Evolutionary conservation across 257 asterid genomes (phyloP), one percentile per base, ranked within the genome.

Genomic region (Agastache rugosa): DNA sequence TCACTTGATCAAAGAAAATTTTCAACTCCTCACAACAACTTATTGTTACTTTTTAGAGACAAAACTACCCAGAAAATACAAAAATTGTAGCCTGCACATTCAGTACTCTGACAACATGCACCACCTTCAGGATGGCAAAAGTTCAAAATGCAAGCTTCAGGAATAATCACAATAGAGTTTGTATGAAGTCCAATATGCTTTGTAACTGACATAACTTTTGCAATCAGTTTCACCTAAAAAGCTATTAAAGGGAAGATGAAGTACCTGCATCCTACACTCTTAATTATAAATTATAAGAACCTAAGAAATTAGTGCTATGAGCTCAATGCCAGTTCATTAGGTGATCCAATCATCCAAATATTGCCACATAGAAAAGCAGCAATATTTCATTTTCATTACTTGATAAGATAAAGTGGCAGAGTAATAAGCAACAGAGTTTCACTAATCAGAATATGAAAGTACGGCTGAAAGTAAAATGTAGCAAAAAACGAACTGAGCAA

Each of bases 1-100:
- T 48, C 67, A 56, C 29, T 25, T 23, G 65, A 69, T 76, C 27
- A 75, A 23, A 25, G 19, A 45, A 72, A 9, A 44, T 29, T 22
- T 22, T 67, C 53, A 59, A 68, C 41, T 68, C 79, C 71, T 56
- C 8, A 22, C 23, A 50, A 11, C 34, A 19, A 41, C 48, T 39
- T n/a, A 39, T 45, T 29, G 11, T 34, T 31, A 75, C 34, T 39
- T 39, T 1, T 29, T 70, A n/a, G n/a, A 20, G 45, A 69, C 41
- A 41, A 74, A 34, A 77, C 70, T 10, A 58, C 35, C 1, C 31
- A 15, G 16, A 3, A 58, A 45, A 34, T 20, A 20, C 53, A 63
- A 37, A 60, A 39, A 39, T 37, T 7, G 11, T 58, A 1, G 63
- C 39, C n/a, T 41, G 16, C 56, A 29, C 34, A 34, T 12, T 12